A percentile compares a stretch with the other conserved stretches of the same genome.
Evolutionary conservation across 2,329 filamentous ascomycete species (phyloP).

Genomic region (Alternaria brassicicola): DNA sequence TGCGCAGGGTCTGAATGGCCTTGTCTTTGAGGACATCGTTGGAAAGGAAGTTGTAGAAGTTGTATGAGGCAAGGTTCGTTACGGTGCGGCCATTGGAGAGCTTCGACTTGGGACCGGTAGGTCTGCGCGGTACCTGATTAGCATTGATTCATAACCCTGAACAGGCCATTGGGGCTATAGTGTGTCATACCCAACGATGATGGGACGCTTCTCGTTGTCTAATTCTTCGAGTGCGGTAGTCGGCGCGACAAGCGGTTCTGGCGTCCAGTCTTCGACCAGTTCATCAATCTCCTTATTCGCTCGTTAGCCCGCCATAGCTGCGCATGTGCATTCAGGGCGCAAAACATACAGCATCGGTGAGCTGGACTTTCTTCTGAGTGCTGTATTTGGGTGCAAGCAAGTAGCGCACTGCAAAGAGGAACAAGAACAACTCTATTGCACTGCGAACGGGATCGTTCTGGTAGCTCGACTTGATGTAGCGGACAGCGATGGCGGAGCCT

Average conservation of each 20-base stretch:
- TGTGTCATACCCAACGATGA: constrained; percentile 77
- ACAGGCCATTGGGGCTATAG: background rate
- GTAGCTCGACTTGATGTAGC: constrained; percentile 96
- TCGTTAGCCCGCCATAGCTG: constrained; percentile 13
- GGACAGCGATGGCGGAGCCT: constrained; percentile 89
- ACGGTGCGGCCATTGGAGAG: constrained; percentile 88
- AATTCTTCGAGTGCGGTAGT: constrained; percentile 76
- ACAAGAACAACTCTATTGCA: constrained; percentile 88
- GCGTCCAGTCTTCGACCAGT: constrained; percentile 93
- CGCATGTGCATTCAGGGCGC: background rate
- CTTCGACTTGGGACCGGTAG: constrained; percentile 88
- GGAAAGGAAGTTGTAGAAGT: constrained; percentile 95
- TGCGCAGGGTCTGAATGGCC: constrained; percentile 89
- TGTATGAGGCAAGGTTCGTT: constrained; percentile 91
- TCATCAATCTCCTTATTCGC: constrained; percentile 84
- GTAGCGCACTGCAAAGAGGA: constrained; percentile 95
- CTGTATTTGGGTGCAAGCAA: constrained; percentile 90
- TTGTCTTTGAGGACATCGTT: constrained; percentile 95
- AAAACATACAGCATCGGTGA: constrained; percentile 74
- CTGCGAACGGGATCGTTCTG: constrained; percentile 95
- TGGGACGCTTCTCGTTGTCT: constrained; percentile 82
- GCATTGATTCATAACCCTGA: background rate
- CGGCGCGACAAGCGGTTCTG: constrained; percentile 83
- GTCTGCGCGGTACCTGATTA: constrained; percentile 57
- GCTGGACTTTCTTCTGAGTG: constrained; percentile 84